Base-by-base conservation (phyloP, 2,329 filamentous ascomycete genomes). In the Epichloe uncinata region DNA sequence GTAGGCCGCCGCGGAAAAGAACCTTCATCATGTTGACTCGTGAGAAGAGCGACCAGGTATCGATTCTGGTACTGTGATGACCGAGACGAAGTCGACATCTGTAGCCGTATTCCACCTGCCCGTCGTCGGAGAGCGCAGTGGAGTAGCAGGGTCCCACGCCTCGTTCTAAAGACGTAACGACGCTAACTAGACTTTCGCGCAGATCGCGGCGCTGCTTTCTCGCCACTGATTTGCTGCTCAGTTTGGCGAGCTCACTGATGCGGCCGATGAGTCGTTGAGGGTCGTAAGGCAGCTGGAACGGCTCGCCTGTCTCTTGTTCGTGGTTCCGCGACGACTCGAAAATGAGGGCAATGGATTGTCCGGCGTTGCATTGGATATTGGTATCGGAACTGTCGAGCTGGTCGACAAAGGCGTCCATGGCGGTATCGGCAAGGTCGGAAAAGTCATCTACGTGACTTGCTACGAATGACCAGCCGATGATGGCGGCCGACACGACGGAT, bases 361-460 rank as follows among this genome's bases (percentile, higher is more conserved):
- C 87, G 0, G 87, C 84, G 3, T 84, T 80, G 43, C 87, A 80
- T 60, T 93, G 87, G 1, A 95, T 85, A 9, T 77, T 71, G 1
- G 81, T 71, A 52, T 88, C 82, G 34, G 74, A 74, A 62, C 85
- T 88, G 52, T 90, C 82, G 16, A 95, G 82, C 65, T 95, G 89
- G 45, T 95, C 88, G 41, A 87, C 81, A 57, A 95, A 88, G 2
- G 84, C 82, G 48, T 93, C 85, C 58, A 93, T 77, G 15, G 86
- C 84, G 30, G 79, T 69, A 55, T 87, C 82, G 34, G 84, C 87
- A 53, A 81, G 74, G n/a, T 78, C 75, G 56, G 86, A 80, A 42
- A 89, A 73, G 58, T 91, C 85, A 3, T 89, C 83, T 6, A 91
- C 70, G 52, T 85, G 79, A 4, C 85, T 89, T 5, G 85, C 85